Evolutionary conservation across 345 rosid genomes (phyloP), one percentile per base, ranked within the genome.

Genomic region (Viola odorata): DNA sequence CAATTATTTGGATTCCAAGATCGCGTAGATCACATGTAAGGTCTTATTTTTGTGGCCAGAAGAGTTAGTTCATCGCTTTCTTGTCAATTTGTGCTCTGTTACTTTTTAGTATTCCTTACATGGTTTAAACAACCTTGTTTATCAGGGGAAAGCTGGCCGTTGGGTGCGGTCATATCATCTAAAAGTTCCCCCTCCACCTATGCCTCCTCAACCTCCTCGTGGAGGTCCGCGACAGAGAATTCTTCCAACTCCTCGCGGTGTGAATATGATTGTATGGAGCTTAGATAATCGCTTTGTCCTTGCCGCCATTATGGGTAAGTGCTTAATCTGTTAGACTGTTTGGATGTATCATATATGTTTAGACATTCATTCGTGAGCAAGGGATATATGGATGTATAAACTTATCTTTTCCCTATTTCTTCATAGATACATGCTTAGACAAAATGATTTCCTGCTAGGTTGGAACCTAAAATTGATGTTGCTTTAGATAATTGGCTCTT

Each of bases 221-320:
- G 97, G 97, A 58, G 99, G 99, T 57, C 99, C 99, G 37, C 95
- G 99, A 39, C 99, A 95, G 76, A 81, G 99, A 77, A 79, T 86
- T 62, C 85, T 91, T 65, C 99, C 99, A 61, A 95, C 96, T 63
- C 99, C 95, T 49, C 97, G 99, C 55, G 99, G 99, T 68, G 99
- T 95, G 53, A 95, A 88, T 74, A 95, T 91, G 99, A 85, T 95
- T 49, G 77, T 78, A 15, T 91, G 99, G 99, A 95, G 99, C 81
- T 82, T 95, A 47, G 97, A 95, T 76, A 95, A 95, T 75, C 92
- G 99, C 64, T 95, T 95, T 69, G 99, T 95, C 69, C 99, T 95
- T 72, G 99, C 99, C 32, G 99, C 99, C 69, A 86, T 85, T 55
- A 95, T 95, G 97, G 99, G 99, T 95, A 88, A 58, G 1, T 23